Evolutionary conservation across 495 filamentous ascomycete genomes (phyloP).

Genomic region (Acidomyces sp.): DNA sequence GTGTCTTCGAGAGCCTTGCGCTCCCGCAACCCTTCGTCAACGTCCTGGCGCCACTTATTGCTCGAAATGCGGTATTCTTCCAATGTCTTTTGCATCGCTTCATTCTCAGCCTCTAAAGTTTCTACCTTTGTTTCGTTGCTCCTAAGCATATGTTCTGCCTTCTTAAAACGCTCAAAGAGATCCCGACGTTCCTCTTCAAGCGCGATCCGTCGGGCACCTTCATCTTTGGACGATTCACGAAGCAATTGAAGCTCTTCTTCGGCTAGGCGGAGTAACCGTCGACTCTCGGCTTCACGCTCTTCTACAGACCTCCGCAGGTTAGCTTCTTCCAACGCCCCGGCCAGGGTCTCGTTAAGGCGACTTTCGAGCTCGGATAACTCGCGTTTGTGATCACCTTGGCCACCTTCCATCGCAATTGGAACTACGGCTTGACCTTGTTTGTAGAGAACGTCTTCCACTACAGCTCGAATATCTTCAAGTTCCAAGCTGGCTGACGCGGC

Average conservation of each 20-base stretch:
- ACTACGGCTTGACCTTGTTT: conserved; percentile 21
- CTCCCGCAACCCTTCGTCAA: conserved; percentile 38
- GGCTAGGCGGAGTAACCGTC: conserved; percentile 55
- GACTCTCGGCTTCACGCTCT: conserved; percentile 57
- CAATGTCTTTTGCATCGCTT: conserved; percentile 42
- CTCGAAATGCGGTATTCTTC: conserved; percentile 49
- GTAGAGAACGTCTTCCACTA: conserved; percentile 42
- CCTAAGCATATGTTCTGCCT: conserved; percentile 10
- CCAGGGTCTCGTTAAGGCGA: conserved; percentile 30
- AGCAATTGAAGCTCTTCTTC: conserved; percentile 61
- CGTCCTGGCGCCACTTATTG: conserved; percentile 40
- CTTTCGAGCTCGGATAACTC: conserved; percentile 32
- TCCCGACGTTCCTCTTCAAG: conserved; percentile 43
- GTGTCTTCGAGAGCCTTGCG: conserved; percentile 40
- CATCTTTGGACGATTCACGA: conserved; percentile 54
- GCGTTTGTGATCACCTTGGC: conserved; percentile 32
- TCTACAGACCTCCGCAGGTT: conserved; percentile 53
- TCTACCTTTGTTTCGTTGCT: conserved; percentile 9
- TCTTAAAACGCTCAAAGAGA: conserved; percentile 9
- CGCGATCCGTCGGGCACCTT: conserved; percentile 41
- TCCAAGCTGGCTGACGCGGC: conserved; percentile 24
- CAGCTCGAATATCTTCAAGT: conserved; percentile 42
- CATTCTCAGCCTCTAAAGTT: conserved; percentile 31
- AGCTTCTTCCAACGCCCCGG: conserved; percentile 47
- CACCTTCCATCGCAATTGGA: conserved; percentile 22